Evolutionary conservation across 148 eudicot species (phyloP).

Genomic region (Tetragonia tetragonoides): DNA sequence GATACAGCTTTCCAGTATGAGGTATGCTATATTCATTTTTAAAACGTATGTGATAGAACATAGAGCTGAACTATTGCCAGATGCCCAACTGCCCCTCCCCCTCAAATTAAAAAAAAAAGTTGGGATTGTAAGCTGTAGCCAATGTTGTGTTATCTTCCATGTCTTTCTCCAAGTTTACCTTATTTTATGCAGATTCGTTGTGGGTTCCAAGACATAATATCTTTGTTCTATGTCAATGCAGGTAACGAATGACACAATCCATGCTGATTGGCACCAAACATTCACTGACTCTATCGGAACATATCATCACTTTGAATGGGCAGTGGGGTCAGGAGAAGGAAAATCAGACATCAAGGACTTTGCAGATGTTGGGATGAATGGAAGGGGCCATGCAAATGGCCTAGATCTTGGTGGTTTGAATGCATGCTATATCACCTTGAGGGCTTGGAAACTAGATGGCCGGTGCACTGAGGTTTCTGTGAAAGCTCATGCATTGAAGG

Average conservation of each 20-base stretch:
- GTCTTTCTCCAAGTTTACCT: background rate
- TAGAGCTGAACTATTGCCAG: no score
- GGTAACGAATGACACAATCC: conserved; percentile 79
- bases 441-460: conserved; percentile 87
- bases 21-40: conserved; percentile 38
- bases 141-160: background rate
- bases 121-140: conserved; percentile 4
- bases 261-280: conserved; percentile 92
- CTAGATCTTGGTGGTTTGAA: conserved; percentile 72
- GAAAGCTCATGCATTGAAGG: conserved; percentile 95
- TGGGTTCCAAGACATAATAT: conserved; percentile 2
- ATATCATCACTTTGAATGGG: conserved; percentile 97
- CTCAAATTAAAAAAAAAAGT: no score
- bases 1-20: conserved; percentile 91
- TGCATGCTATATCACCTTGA: conserved; percentile 86
- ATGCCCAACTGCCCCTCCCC: no score
- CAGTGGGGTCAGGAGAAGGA: conserved; percentile 92
- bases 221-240: conserved; percentile 29
- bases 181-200: background rate
- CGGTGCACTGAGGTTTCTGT: conserved; percentile 71
- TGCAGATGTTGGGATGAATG: conserved; percentile 88
- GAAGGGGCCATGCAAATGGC: conserved; percentile 71
- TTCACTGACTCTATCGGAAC: conserved; percentile 68
- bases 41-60: background rate
- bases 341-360: conserved; percentile 85